A percentile compares a stretch with the other conserved stretches of the same genome.
phyloP scores from a whole-genome alignment of 345 rosid species.

The Hypericum perforatum region DNA sequence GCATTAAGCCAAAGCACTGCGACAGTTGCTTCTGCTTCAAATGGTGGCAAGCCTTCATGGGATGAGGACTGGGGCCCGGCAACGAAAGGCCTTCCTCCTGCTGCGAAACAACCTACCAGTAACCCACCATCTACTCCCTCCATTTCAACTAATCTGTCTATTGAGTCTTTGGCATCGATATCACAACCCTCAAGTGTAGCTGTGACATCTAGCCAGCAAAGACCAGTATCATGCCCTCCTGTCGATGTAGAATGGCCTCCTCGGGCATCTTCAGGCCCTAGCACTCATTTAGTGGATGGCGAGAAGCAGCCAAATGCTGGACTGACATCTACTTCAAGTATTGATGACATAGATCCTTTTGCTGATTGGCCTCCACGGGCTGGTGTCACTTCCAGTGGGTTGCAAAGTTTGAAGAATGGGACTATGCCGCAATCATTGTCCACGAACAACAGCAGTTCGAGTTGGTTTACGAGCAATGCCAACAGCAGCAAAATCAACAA shows the following conservation, averaged over 20 bases:
- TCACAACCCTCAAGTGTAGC: conserved; percentile 28
- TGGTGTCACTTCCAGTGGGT: conserved; percentile 23
- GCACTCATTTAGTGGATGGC: conserved; percentile 20
- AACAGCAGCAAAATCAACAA: conserved; percentile 21
- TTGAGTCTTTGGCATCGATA: conserved; percentile 26
- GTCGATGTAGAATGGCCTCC: conserved; percentile 96
- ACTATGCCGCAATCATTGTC: conserved; percentile 9
- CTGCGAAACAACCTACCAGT: conserved; percentile 18
- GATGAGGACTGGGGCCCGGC: conserved; percentile 85
- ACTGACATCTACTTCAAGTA: conserved; percentile 30
- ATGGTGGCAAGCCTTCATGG: conserved; percentile 44
- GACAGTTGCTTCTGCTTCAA: conserved; percentile 39
- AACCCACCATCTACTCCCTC: conserved; percentile 13
- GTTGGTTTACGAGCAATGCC: conserved; percentile 20
- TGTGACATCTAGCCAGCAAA: conserved; percentile 31
- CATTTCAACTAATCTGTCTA: conserved; percentile 23
- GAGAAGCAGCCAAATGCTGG: conserved; percentile 34
- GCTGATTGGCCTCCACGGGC: conserved; percentile 82
- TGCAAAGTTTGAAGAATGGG: conserved; percentile 39
- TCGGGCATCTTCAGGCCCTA: conserved; percentile 29
- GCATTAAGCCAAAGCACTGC: conserved; percentile 31
- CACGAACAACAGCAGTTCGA: conserved; percentile 18
- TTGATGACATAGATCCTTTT: conserved; percentile 83
- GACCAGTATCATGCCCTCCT: conserved; percentile 48
- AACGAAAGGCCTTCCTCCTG: conserved; percentile 26